These are phyloP conservation scores for Saccharomycopsis fermentans DNA, from an alignment of 805 yeast genomes.

Conservation along the genomic window DNA sequence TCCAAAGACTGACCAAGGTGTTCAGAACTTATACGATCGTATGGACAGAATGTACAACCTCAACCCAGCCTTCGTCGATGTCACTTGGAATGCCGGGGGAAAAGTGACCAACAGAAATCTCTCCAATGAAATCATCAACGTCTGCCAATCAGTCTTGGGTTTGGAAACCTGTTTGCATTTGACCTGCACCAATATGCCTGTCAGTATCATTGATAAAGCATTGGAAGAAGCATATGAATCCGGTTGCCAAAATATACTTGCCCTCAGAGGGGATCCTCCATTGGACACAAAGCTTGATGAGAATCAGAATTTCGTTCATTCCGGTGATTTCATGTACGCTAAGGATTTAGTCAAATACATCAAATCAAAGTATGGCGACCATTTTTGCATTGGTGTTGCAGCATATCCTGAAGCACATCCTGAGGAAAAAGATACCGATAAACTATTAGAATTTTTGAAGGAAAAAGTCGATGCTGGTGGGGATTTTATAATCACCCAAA, in stretches of 20 bases:
- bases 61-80: slow-evolving; percentile 85
- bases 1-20: slow-evolving; percentile 95
- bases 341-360: slow-evolving; percentile 77
- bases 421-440: slow-evolving; percentile 53
- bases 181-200: slow-evolving; percentile 93
- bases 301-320: slow-evolving; percentile 27
- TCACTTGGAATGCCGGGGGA: slow-evolving; percentile 99
- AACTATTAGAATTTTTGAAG: slow-evolving; percentile 54
- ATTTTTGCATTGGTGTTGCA: slow-evolving; percentile 92
- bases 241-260: slow-evolving; percentile 92
- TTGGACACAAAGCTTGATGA: slow-evolving; percentile 32
- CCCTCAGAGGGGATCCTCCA: slow-evolving; percentile 94
- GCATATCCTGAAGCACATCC: slow-evolving; percentile 98
- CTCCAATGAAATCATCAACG: slow-evolving; percentile 86
- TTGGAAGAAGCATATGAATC: slow-evolving; percentile 74
- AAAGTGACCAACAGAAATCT: slow-evolving; percentile 51
- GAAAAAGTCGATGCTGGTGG: slow-evolving; percentile 94
- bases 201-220: slow-evolving; percentile 72
- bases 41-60: slow-evolving; percentile 96
- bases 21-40: slow-evolving; percentile 88
- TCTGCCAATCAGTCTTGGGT: slow-evolving; percentile 83
- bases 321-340: slow-evolving; percentile 83
- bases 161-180: slow-evolving; percentile 96
- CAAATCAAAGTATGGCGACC: slow-evolving; percentile 66
- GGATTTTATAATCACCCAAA: slow-evolving; percentile 86